Conservation (phyloP, 1,139 yeast species). For the Geotrichum aggregatum region DNA sequence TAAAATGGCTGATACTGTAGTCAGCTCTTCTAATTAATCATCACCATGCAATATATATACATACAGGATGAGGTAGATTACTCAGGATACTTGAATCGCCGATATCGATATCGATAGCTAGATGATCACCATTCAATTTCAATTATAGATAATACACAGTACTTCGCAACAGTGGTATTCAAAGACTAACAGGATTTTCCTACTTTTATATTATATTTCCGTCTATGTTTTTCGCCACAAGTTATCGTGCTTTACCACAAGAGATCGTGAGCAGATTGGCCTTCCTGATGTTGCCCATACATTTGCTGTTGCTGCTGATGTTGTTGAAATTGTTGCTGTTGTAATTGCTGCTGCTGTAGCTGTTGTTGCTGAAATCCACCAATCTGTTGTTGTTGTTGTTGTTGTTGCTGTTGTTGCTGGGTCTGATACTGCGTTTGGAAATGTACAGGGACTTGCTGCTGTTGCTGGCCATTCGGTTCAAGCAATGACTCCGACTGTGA, state of each 20-base stretch:
- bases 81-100: no score
- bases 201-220: not conserved
- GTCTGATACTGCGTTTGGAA: not conserved
- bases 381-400: conserved; percentile 3
- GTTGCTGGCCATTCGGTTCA: not conserved
- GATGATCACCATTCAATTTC: no score
- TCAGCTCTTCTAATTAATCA: not conserved
- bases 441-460: conserved; percentile 2
- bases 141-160: no score
- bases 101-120: no score
- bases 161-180: no score
- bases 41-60: no score
- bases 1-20: conserved; percentile 52
- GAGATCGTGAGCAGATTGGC: conserved; percentile 4
- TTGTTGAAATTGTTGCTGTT: conserved; percentile 1
- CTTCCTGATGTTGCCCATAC: conserved; percentile 9
- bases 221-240: not conserved
- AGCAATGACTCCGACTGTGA: conserved; percentile 11
- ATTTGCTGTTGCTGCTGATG: not conserved
- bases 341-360: not conserved
- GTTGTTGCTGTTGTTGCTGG: conserved; percentile 1
- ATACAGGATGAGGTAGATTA: no score
- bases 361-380: not conserved
- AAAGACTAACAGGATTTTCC: not conserved
- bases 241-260: conserved; percentile 2